Evolutionary conservation across 257 asterid species (phyloP), one percentile per base, ranked within the genome.

Genomic region (Solanum rostratum): DNA sequence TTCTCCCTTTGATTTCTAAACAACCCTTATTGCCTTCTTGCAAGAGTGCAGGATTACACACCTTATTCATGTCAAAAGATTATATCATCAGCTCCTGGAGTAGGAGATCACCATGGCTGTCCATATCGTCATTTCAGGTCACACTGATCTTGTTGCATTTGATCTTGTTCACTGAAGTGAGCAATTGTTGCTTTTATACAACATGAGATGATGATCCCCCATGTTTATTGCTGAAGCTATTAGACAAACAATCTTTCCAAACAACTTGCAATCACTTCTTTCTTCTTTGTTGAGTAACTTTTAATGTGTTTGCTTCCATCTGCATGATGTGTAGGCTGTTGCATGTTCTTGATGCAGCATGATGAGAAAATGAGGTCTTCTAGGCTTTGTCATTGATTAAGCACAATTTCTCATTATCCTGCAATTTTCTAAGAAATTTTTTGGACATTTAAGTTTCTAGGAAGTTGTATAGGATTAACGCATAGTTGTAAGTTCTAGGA

Each of bases 81-180:
- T 83, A 95, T 96, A 89, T 88, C 89, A 80, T 91, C 96, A 46
- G 90, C 95, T 66, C 98, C 99, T 76, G 95, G 98, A 74, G 96
- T 90, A 81, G 99, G 99, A 86, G 98, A 96, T 90, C 97, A 96
- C 86, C 99, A 96, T 84, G 99, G 98, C 76, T 96, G 99, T 86
- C 99, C 98, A 14, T 96, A 91, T 91, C 96, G 98, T 68, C 98
- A 93, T 90, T 93, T 96, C 93, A 92, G 99, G 99, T 96, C 90
- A 89, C 85, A 65, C 84, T 74, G 89, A 86, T 86, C 83, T 45
- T 55, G 85, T 18, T 49, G 46, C 62, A 43, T 57, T 19, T 53
- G 74, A 83, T 80, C 70, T 87, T 79, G 76, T 41, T 71, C 29
- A 63, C 85, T 45, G 60, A 62, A 15, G 33, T 82, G 45, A 50